phyloP scores from a whole-genome alignment of 2,329 filamentous ascomycete species.

The Venturia oleaginea region DNA sequence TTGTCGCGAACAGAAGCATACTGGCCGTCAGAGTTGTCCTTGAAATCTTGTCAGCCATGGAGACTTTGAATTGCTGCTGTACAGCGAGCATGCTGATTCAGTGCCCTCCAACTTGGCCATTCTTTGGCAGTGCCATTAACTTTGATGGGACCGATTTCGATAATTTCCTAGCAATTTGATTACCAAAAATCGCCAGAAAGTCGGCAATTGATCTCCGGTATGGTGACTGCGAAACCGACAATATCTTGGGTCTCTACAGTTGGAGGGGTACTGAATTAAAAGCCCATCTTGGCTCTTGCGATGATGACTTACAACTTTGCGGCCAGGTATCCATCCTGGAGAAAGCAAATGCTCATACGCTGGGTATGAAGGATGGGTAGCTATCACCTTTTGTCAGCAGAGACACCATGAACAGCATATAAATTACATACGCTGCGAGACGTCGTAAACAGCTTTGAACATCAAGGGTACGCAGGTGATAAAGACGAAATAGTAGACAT shows the following conservation, averaged over 20 bases:
- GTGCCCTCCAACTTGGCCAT: too few relatives aligned
- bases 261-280: too few relatives aligned
- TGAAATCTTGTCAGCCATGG: not conserved
- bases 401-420: not conserved
- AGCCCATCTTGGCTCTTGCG: too few relatives aligned
- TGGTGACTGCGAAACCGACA: too few relatives aligned
- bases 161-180: too few relatives aligned
- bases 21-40: slow-evolving; percentile 86
- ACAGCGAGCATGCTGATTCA: too few relatives aligned
- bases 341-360: slow-evolving; percentile 64
- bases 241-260: too few relatives aligned
- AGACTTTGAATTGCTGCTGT: not conserved
- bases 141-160: too few relatives aligned
- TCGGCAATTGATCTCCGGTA: too few relatives aligned
- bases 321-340: slow-evolving; percentile 83
- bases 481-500: slow-evolving; percentile 67
- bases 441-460: slow-evolving; percentile 82
- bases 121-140: too few relatives aligned
- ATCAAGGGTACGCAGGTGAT: slow-evolving; percentile 64
- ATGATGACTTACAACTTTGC: slow-evolving; percentile 62
- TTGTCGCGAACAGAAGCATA: slow-evolving; percentile 81
- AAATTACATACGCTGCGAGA: slow-evolving; percentile 59
- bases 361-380: slow-evolving; percentile 69
- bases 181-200: too few relatives aligned
- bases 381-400: slow-evolving; percentile 36